phyloP scores from a whole-genome alignment of 2,329 filamentous ascomycete genomes.

The Pseudophaeomoniella oleicola region DNA sequence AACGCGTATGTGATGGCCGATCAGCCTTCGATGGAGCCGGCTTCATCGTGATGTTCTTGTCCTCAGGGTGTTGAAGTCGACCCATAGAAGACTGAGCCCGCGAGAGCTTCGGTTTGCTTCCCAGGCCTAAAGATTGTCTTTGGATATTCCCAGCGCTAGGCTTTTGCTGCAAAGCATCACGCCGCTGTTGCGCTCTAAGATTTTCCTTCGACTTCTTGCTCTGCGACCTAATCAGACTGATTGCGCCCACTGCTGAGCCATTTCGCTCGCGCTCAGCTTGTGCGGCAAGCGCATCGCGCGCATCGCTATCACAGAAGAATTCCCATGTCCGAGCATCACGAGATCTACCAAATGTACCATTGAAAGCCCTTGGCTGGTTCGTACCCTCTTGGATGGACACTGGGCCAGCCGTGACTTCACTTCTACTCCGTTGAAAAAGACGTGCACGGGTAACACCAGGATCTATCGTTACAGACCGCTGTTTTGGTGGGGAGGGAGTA shows the following conservation, averaged over 20 bases:
- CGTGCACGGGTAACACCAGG: slow-evolving; percentile 33
- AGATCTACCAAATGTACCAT: slow-evolving; percentile 56
- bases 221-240: slow-evolving; percentile 63
- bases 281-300: slow-evolving; percentile 63
- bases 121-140: slow-evolving; percentile 20
- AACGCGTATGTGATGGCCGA: slow-evolving; percentile 22
- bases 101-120: slow-evolving; percentile 45
- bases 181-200: slow-evolving; percentile 25
- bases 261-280: slow-evolving; percentile 68
- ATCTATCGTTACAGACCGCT: slow-evolving; percentile 32
- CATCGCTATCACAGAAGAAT: slow-evolving; percentile 71
- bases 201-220: slow-evolving; percentile 20
- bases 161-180: slow-evolving; percentile 33
- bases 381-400: slow-evolving; percentile 15
- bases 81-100: slow-evolving; percentile 49
- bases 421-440: slow-evolving; percentile 55
- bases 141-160: slow-evolving; percentile 24
- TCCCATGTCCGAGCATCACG: slow-evolving; percentile 84
- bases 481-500: slow-evolving; percentile 52
- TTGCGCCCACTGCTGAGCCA: slow-evolving; percentile 67
- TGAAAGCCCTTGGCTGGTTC: slow-evolving; percentile 8
- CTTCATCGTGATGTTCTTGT: slow-evolving; percentile 17
- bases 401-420: slow-evolving; percentile 45
- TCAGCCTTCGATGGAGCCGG: neutral
- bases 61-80: slow-evolving; percentile 37